Base-by-base conservation (phyloP, 2,329 filamentous ascomycete genomes). In the Ascocoryne sarcoides region DNA sequence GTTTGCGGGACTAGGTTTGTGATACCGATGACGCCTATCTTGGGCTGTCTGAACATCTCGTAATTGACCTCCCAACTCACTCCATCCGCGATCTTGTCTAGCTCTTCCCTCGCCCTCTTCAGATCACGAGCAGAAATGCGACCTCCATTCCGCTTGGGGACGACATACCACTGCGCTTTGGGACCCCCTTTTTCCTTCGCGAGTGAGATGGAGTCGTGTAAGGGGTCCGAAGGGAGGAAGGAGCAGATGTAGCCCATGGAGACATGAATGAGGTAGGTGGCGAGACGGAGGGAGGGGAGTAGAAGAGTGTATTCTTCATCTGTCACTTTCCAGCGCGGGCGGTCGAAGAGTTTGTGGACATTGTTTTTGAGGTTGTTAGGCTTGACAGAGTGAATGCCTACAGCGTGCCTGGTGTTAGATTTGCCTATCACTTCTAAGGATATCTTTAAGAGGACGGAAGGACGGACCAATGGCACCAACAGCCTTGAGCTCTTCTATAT, bases 281-380 rank as follows among this genome's bases (percentile, higher is more conserved):
- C 53, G 10, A 57, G 42, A 19, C 43, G 50, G 43, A 57, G 48
- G 28, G 49, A 53, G 9, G 49, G 53, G 2, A 45, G 33, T 15
- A 57, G 51, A 2, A 45, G 4, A 10, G 40, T 20, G 30, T 52
- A 53, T 19, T 53, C 47, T n/a, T 44, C 36, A 14, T 50, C 44
- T 4, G 26, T 34, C 8, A 50, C 36, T 17, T 39, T 35, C 51
- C 53, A 57, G 26, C 34, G 33, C 5, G 45, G 38, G n/a, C 44
- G 44, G 3, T 15, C 8, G 28, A 55, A 54, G 8, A 54, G 26
- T 4, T 26, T 36, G 33, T 50, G 47, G 8, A 48, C 16, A 4
- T 31, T 17, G 2, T 30, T 36, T 7, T 15, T 39, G 17, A 55
- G 42, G 31, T 42, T 32, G 9, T 43, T 32, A 10, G 23, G 28